phyloP scores from a whole-genome alignment of 306 rosid species.

The Purshia tridentata region DNA sequence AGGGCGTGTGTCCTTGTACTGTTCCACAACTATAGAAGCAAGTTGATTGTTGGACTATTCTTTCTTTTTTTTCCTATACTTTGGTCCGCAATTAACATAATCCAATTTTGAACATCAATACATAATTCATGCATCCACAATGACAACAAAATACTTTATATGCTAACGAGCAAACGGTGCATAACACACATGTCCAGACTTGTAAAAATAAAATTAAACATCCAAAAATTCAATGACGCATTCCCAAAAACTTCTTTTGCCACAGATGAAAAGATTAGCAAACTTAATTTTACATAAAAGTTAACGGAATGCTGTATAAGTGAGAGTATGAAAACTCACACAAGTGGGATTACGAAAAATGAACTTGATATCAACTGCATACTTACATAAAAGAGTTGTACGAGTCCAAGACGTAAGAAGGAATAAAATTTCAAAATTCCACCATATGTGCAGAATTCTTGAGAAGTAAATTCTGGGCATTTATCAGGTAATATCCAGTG shows the following conservation, averaged over 20 bases:
- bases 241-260: background rate
- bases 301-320: no score
- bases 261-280: background rate
- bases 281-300: background rate
- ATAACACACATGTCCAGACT: background rate
- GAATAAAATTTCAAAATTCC: slow-evolving; percentile 60
- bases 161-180: background rate
- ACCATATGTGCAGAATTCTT: slow-evolving; percentile 39
- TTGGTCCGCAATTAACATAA: background rate
- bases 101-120: background rate
- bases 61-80: background rate
- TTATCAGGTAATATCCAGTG: slow-evolving; percentile 78
- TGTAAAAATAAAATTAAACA: background rate
- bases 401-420: slow-evolving; percentile 58
- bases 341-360: background rate
- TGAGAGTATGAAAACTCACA: background rate
- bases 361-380: slow-evolving; percentile 9
- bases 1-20: background rate
- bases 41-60: background rate
- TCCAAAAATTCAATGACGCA: background rate
- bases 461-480: slow-evolving; percentile 49
- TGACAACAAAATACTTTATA: background rate
- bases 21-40: background rate
- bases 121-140: background rate
- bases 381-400: slow-evolving; percentile 85